Evolutionary conservation across 176 grass and related monocot genomes (phyloP), one percentile per base, ranked within the genome.

Genomic region (Oryza punctata): DNA sequence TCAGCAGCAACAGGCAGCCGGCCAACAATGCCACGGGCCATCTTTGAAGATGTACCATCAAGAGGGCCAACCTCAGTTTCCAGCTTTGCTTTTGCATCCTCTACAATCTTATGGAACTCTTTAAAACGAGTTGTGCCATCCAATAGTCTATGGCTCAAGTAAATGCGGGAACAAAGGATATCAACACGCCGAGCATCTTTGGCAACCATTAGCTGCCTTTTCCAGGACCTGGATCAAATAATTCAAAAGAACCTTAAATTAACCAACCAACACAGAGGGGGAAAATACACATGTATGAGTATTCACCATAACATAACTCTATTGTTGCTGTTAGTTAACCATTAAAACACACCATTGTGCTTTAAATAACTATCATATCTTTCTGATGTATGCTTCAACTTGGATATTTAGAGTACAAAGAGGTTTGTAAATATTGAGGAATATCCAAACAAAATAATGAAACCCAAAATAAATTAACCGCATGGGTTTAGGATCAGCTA

Each of bases 181-280:
- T 99, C 97, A 69, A 99, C 91, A 44, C 97, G 89, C 26, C 97
- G 93, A 65, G 97, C 91, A 90, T 99, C 97, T 87, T 94, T 99
- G 21, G 97, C 97, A 84, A 96, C 90, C 21, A 75, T 81, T 61
- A 99, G 81, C 81, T 99, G 97, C 78, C 93, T 88, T 88, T 87
- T 99, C 97, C 97, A 99, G 84, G 63, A 94, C 84, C 97, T 99
- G 83, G 65, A 78, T 63, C 69, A 82, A 72, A 70, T 23, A 87
- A 88, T 69, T 50, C 25, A 91, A 91, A 82, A 78, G 27, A 15
- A 27, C 38, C 33, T 27, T 72, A 63, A 81, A 54, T 52, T 50
- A 24, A 27, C n/a, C 69, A 64, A 75, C 38, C 21, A 15, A 33
- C 7, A 7, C 21, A 60, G 73, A 61, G 63, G 37, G 25, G 27